These are phyloP conservation scores for Nannizziopsis arthrosporioides DNA, from an alignment of 2,329 filamentous ascomycete species.

Conservation along the genomic window DNA sequence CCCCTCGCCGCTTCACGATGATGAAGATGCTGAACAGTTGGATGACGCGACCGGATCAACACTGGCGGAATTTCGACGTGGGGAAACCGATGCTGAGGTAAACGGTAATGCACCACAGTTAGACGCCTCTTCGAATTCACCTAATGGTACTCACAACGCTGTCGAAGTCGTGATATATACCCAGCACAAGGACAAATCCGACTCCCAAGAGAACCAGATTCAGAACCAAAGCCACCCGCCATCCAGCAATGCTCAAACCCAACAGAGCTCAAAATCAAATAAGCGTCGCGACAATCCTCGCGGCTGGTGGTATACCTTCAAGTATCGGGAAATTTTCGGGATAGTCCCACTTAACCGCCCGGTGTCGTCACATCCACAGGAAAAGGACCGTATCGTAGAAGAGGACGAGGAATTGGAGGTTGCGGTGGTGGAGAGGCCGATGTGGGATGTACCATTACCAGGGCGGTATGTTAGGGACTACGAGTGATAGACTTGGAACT, in stretches of 20 bases:
- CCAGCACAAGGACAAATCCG: neutral
- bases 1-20: constrained; percentile 13
- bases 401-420: constrained; percentile 48
- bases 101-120: too few species aligned
- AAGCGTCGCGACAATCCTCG: constrained; percentile 17
- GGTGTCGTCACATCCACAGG: constrained; percentile 16
- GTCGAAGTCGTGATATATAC: constrained; percentile 10
- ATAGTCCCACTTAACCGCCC: constrained; percentile 42
- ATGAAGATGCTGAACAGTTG: constrained; percentile 8
- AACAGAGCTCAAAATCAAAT: neutral
- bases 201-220: neutral
- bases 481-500: constrained; percentile 23
- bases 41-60: neutral
- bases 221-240: neutral
- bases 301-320: constrained; percentile 67
- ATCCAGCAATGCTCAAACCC: neutral
- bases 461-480: constrained; percentile 55
- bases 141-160: neutral
- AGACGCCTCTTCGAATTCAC: too few species aligned
- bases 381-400: constrained; percentile 11
- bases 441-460: constrained; percentile 69
- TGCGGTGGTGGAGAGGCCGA: constrained; percentile 74
- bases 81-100: neutral
- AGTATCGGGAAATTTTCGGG: constrained; percentile 88
- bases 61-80: constrained; percentile 3